Percentiles rank a stretch among this genome's conserved stretches.
Evolutionary conservation across 2,329 filamentous ascomycete species (phyloP).

Genomic region (Fusarium sp.): DNA sequence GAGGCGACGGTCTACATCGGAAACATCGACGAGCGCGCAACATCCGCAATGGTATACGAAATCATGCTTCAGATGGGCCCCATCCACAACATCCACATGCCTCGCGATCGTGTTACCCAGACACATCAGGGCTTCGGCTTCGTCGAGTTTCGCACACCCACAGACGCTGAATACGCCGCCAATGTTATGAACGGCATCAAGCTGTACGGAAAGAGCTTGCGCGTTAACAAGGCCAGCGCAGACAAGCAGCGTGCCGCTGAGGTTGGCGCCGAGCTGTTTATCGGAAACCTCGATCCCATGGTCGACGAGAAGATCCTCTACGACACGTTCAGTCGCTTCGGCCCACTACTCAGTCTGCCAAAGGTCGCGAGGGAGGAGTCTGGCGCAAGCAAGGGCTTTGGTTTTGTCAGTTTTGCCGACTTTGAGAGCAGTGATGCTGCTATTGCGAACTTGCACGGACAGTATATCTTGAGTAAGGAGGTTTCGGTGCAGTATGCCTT

Average conservation of each 20-base stretch:
- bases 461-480: conserved; percentile 97
- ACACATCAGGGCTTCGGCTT: conserved; percentile 98
- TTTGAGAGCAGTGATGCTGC: conserved; percentile 96
- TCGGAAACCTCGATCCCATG: conserved; percentile 94
- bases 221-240: conserved; percentile 92
- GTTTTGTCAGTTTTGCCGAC: conserved; percentile 91
- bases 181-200: conserved; percentile 97
- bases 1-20: conserved; percentile 98
- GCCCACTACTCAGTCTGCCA: conserved; percentile 82
- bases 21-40: conserved; percentile 96
- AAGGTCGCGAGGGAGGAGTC: conserved; percentile 93
- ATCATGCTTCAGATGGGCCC: conserved; percentile 98
- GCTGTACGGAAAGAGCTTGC: conserved; percentile 91
- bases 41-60: conserved; percentile 92
- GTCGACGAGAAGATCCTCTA: conserved; percentile 96
- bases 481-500: conserved; percentile 98
- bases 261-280: conserved; percentile 95
- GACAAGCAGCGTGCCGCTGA: conserved; percentile 95
- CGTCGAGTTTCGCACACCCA: conserved; percentile 95
- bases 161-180: conserved; percentile 96
- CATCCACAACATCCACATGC: conserved; percentile 97
- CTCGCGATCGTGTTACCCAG: conserved; percentile 97
- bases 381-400: conserved; percentile 92
- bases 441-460: conserved; percentile 91
- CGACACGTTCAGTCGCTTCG: conserved; percentile 93